Evolutionary conservation across 1,284 basidiomycete species (phyloP).

Genomic region (Ustilago hordei): DNA sequence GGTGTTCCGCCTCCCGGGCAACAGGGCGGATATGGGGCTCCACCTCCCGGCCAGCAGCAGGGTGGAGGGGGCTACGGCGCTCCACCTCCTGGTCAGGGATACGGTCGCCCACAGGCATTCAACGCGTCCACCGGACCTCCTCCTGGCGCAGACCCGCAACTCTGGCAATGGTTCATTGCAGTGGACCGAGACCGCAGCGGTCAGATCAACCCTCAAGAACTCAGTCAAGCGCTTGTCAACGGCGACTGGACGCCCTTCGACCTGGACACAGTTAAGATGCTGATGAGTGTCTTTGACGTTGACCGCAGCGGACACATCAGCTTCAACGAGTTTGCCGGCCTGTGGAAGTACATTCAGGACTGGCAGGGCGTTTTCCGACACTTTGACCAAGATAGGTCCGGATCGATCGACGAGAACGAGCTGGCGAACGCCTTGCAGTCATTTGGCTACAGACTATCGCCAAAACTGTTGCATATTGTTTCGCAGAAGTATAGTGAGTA

Average conservation of each 20-base stretch:
- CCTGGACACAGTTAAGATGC: conserved; percentile 63
- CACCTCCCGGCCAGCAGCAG: conserved; percentile 28
- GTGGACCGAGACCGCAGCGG: conserved; percentile 59
- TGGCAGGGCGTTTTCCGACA: conserved; percentile 64
- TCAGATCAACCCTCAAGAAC: conserved; percentile 56
- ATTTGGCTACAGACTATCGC: conserved; percentile 61
- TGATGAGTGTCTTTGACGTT: conserved; percentile 63
- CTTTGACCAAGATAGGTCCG: conserved; percentile 58
- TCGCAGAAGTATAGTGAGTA: conserved; percentile 63
- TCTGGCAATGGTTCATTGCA: conserved; percentile 65
- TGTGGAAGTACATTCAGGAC: conserved; percentile 64
- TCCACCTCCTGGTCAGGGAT: conserved; percentile 31
- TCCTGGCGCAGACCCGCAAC: conserved; percentile 60
- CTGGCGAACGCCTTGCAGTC: conserved; percentile 52
- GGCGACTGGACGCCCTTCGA: conserved; percentile 64
- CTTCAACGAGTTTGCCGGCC: conserved; percentile 62
- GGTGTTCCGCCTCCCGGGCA: conserved; percentile 31
- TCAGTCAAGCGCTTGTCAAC: conserved; percentile 62
- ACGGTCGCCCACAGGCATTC: conserved; percentile 46
- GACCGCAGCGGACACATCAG: conserved; percentile 60
- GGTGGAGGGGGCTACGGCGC: conserved; percentile 28
- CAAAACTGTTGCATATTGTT: conserved; percentile 54
- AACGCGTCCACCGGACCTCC: conserved; percentile 54
- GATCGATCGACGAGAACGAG: conserved; percentile 56
- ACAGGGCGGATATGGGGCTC: conserved; percentile 36